Evolutionary conservation across 768 basidiomycete genomes (phyloP).

Genomic region (Boletus reticuloceps): DNA sequence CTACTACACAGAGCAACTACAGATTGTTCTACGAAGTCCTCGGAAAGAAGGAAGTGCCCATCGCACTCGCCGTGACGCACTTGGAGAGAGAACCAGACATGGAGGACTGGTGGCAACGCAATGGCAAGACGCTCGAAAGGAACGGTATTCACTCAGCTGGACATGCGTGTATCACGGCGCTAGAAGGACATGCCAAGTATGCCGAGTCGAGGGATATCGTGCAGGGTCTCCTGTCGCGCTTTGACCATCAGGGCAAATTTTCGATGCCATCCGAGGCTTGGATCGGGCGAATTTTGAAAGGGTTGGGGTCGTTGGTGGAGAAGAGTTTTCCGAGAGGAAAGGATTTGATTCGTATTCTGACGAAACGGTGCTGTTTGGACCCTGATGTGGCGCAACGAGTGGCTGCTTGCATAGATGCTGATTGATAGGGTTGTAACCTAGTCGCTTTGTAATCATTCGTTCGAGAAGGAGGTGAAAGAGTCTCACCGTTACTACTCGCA

Average conservation of each 20-base stretch:
- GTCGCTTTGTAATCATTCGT: too few species aligned
- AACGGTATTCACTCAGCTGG: slow-evolving; percentile 23
- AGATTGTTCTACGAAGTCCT: slow-evolving; percentile 25
- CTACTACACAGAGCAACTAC: slow-evolving; percentile 25
- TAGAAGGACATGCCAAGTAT: slow-evolving; percentile 25
- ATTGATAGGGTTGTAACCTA: neutral
- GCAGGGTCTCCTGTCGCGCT: slow-evolving; percentile 15
- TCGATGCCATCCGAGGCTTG: slow-evolving; percentile 29
- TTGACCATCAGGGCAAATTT: slow-evolving; percentile 27
- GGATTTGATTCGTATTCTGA: slow-evolving; percentile 24
- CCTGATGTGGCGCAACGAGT: slow-evolving; percentile 22
- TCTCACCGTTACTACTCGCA: too few species aligned
- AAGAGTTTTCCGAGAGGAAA: slow-evolving; percentile 21
- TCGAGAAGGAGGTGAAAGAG: too few species aligned
- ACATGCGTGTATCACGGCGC: slow-evolving; percentile 33
- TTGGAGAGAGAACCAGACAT: slow-evolving; percentile 34
- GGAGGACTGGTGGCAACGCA: slow-evolving; percentile 34
- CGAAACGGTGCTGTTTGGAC: slow-evolving; percentile 26
- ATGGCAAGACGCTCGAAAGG: slow-evolving; percentile 17
- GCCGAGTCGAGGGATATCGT: slow-evolving; percentile 30
- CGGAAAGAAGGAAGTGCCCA: slow-evolving; percentile 36
- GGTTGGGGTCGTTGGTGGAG: slow-evolving; percentile 17
- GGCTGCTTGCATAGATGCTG: slow-evolving; percentile 17
- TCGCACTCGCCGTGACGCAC: slow-evolving; percentile 39
- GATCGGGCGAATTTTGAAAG: slow-evolving; percentile 25